These are phyloP conservation scores for Candida saitoana DNA, from an alignment of 805 yeast genomes.

Conservation along the genomic window DNA sequence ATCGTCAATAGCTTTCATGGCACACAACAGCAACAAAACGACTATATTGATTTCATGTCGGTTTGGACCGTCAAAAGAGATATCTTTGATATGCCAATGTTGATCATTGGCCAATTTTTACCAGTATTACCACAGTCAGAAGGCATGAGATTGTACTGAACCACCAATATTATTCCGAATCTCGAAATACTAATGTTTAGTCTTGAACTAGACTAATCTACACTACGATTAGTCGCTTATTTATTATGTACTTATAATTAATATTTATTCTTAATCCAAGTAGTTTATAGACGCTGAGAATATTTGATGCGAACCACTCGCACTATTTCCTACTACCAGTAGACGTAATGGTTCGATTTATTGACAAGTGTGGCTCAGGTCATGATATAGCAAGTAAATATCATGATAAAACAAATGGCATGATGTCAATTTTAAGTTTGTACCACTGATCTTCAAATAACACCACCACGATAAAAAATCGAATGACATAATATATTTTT, in stretches of 20 bases:
- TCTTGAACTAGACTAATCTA: too few relatives aligned
- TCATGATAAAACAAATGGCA: neutral
- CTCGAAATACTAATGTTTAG: too few relatives aligned
- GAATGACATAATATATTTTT: neutral
- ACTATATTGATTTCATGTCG: slow-evolving; percentile 59
- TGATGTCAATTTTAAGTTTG: neutral
- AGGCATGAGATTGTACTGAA: slow-evolving; percentile 28
- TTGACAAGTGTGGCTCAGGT: neutral
- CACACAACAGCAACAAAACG: slow-evolving; percentile 13
- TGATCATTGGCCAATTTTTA: slow-evolving; percentile 75
- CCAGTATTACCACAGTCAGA: slow-evolving; percentile 51
- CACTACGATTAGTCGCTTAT: too few relatives aligned
- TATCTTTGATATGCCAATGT: slow-evolving; percentile 78
- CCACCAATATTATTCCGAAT: too few relatives aligned
- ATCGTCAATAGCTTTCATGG: neutral
- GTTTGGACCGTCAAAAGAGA: slow-evolving; percentile 86
- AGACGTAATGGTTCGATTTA: too few relatives aligned
- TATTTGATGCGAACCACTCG: too few relatives aligned
- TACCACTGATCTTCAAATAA: neutral
- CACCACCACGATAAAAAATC: neutral
- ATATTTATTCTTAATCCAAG: too few relatives aligned
- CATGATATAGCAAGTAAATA: neutral
- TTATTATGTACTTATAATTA: too few relatives aligned
- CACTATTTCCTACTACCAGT: too few relatives aligned
- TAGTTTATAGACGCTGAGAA: too few relatives aligned